Evolutionary conservation across 768 basidiomycete species (phyloP).

Genomic region (Dioszegia aurantiaca): DNA sequence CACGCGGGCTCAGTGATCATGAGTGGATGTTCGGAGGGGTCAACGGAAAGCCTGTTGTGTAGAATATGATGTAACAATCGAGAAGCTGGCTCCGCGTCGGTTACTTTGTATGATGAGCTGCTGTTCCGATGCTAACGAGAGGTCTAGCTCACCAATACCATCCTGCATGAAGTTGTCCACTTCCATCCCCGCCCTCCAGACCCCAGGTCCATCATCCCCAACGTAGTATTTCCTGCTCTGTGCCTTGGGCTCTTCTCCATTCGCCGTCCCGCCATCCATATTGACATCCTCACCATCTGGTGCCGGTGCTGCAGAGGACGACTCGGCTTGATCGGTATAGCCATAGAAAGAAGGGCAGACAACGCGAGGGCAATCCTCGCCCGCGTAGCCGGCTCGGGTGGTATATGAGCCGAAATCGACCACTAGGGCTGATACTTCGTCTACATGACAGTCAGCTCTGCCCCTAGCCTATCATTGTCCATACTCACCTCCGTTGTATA

Average conservation of each 20-base stretch:
- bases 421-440: conserved; percentile 95
- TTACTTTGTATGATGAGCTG: conserved; percentile 30
- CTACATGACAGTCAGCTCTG: conserved; percentile 54
- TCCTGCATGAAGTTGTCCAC: conserved; percentile 77
- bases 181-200: conserved; percentile 89
- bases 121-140: background rate
- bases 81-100: conserved; percentile 48
- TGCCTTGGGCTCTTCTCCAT: conserved; percentile 49
- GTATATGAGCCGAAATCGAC: conserved; percentile 89
- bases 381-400: conserved; percentile 91
- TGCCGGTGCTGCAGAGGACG: conserved; percentile 24
- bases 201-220: conserved; percentile 80
- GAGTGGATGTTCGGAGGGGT: conserved; percentile 80
- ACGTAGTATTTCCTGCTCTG: conserved; percentile 61
- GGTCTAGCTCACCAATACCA: conserved; percentile 65
- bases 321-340: conserved; percentile 56
- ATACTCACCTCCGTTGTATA: conserved; percentile 52
- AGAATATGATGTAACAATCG: conserved; percentile 49
- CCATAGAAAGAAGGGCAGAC: conserved; percentile 88
- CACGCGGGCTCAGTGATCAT: conserved; percentile 93
- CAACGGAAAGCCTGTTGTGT: conserved; percentile 70
- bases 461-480: background rate
- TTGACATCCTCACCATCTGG: conserved; percentile 22
- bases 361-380: conserved; percentile 91
- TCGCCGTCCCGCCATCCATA: conserved; percentile 21